These are phyloP conservation scores for Terfezia boudieri DNA, from an alignment of 495 filamentous ascomycete genomes.

Conservation along the genomic window DNA sequence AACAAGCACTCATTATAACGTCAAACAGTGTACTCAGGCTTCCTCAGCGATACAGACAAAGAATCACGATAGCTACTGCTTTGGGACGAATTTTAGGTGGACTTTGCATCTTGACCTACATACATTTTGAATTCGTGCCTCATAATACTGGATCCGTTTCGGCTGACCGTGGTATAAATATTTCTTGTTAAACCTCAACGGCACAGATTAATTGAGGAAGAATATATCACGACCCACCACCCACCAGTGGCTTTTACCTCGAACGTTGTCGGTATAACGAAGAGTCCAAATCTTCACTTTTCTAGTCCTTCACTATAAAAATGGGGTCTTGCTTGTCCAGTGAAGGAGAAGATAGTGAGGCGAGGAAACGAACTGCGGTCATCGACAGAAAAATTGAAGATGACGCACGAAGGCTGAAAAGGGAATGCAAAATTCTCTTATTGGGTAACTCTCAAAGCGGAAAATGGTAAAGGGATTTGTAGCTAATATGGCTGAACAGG, in stretches of 20 bases:
- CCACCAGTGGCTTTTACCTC: slow-evolving; percentile 6
- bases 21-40: no score
- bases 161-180: slow-evolving; percentile 18
- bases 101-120: no score
- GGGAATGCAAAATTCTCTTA: slow-evolving; percentile 96
- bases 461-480: neutral
- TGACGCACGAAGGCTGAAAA: slow-evolving; percentile 65
- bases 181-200: slow-evolving; percentile 9
- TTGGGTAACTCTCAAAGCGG: slow-evolving; percentile 40
- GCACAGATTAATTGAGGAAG: slow-evolving; percentile 8
- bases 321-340: slow-evolving; percentile 81
- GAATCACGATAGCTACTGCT: no score
- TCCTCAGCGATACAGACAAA: no score
- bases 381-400: slow-evolving; percentile 87
- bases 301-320: slow-evolving; percentile 21
- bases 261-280: slow-evolving; percentile 9
- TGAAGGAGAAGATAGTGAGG: slow-evolving; percentile 43
- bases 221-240: slow-evolving; percentile 14
- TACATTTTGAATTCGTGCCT: no score
- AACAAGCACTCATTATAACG: no score
- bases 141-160: neutral
- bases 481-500: slow-evolving; percentile 30
- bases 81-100: no score
- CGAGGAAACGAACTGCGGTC: slow-evolving; percentile 78
- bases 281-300: neutral